Conservation (phyloP, 2,329 filamentous ascomycete genomes). For the Parastagonospora nodorum region DNA sequence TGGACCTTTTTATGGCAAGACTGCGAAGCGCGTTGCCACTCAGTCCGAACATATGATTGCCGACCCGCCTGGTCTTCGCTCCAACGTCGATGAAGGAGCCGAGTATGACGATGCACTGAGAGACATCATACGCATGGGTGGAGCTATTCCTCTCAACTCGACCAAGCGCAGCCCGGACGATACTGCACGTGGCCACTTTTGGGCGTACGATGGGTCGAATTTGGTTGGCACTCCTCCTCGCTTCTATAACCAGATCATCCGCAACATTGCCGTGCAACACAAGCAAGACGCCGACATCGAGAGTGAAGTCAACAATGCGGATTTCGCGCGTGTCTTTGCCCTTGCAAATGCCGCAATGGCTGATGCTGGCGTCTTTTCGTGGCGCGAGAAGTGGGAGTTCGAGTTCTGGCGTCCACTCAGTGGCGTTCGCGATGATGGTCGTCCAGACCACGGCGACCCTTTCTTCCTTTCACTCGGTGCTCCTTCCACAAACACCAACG, state of each 20-base stretch:
- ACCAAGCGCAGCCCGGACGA: constrained; percentile 17
- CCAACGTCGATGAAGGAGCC: constrained; percentile 1
- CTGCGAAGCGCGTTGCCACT: constrained; percentile 24
- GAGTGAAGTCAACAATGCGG: constrained; percentile 27
- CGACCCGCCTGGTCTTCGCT: constrained; percentile 16
- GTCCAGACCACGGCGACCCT: constrained; percentile 19
- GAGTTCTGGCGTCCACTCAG: constrained; percentile 37
- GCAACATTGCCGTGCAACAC: constrained; percentile 25
- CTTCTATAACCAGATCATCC: constrained; percentile 29
- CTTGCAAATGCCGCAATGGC: constrained; percentile 28
- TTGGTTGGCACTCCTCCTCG: constrained; percentile 29
- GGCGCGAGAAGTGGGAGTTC: constrained; percentile 36
- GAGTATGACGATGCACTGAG: constrained; percentile 18
- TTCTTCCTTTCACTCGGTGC: constrained; percentile 31
- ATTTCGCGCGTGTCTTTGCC: constrained; percentile 34
- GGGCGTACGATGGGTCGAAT: constrained; percentile 21
- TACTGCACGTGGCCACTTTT: constrained; percentile 14
- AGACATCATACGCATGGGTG: constrained; percentile 16
- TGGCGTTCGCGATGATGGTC: constrained; percentile 27
- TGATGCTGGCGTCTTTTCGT: constrained; percentile 36
- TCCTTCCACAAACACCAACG: constrained; percentile 29
- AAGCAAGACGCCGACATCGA: background rate
- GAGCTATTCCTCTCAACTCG: constrained; percentile 9
- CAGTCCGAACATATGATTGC: constrained; percentile 16
- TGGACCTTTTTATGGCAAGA: constrained; percentile 29